phyloP scores from a whole-genome alignment of 805 yeast species.

The Lachancea dasiensis region DNA sequence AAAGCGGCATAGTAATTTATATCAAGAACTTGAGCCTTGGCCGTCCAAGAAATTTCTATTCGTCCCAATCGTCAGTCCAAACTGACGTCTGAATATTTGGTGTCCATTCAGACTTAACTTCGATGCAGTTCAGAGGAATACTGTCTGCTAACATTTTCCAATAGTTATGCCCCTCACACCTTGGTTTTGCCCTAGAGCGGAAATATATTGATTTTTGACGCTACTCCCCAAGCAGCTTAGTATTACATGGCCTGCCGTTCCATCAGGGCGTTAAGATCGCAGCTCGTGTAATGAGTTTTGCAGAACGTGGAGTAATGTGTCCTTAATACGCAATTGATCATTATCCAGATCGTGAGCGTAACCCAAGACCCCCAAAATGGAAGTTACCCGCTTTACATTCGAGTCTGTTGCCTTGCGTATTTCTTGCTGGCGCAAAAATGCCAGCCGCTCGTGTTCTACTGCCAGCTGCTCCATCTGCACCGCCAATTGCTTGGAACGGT shows the following conservation, averaged over 20 bases:
- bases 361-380: constrained; percentile 1
- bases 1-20: too few species aligned
- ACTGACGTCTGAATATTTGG: too few species aligned
- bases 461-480: constrained; percentile 2
- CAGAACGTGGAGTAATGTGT: constrained; percentile 1
- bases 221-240: too few species aligned
- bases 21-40: too few species aligned
- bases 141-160: too few species aligned
- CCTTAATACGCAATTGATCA: constrained; percentile 2
- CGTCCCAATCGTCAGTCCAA: too few species aligned
- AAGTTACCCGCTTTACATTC: constrained; percentile 2
- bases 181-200: too few species aligned
- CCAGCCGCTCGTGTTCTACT: constrained; percentile 3
- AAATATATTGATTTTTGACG: too few species aligned
- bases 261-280: neutral
- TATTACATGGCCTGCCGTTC: neutral
- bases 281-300: constrained; percentile 2
- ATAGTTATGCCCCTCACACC: too few species aligned
- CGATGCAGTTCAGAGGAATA: too few species aligned
- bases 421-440: neutral
- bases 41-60: too few species aligned
- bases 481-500: constrained; percentile 1
- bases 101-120: too few species aligned
- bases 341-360: constrained; percentile 5
- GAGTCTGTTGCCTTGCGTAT: constrained; percentile 3